phyloP scores from a whole-genome alignment of 164 flowering plant genomes.

The Saururus chinensis region DNA sequence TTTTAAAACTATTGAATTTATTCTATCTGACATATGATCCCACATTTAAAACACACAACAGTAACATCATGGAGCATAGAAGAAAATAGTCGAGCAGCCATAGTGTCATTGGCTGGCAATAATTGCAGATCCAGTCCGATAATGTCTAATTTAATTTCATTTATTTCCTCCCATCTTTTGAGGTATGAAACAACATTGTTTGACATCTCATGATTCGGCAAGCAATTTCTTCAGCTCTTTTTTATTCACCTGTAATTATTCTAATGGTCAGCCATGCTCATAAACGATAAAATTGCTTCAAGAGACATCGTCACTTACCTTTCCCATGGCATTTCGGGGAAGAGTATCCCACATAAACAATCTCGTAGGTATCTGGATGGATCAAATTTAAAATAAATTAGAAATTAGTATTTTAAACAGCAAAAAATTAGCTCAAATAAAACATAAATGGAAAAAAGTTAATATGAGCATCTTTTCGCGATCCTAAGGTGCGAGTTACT shows the following conservation, averaged over 20 bases:
- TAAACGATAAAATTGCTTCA: not conserved
- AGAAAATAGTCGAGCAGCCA: no score
- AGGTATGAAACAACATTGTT: not conserved
- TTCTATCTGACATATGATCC: no score
- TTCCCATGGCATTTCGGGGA: constrained; percentile 97
- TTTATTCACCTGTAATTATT: constrained; percentile 48
- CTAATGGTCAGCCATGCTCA: not conserved
- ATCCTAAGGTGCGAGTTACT: no score
- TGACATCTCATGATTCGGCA: not conserved
- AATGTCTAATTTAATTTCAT: no score
- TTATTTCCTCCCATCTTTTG: not conserved
- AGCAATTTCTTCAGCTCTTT: constrained; percentile 28
- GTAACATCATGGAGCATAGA: no score
- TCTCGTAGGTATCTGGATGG: constrained; percentile 63
- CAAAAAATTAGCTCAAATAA: no score
- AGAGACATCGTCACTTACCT: constrained; percentile 29
- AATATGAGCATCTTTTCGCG: no score
- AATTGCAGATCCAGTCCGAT: not conserved
- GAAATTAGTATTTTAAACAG: not conserved
- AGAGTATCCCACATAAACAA: constrained; percentile 69
- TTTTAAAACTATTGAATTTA: no score
- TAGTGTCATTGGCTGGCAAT: no score
- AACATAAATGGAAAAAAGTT: no score
- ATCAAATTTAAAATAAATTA: no score
- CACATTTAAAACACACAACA: no score